Conservation (phyloP, 371 early-diverging fungal genomes). For the Apophysomyces elegans region DNA sequence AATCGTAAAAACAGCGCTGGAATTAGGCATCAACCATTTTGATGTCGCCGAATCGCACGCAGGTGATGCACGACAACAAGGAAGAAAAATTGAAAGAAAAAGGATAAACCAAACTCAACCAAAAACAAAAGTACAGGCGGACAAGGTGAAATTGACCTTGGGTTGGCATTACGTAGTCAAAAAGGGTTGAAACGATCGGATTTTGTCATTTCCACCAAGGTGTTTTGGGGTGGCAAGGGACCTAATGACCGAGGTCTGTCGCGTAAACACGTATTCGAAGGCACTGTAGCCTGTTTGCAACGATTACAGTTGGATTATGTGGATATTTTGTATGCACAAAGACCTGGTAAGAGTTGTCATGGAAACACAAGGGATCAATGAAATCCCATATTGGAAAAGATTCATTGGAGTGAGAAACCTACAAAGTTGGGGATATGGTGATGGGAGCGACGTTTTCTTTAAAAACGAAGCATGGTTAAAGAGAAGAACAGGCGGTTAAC, state of each 20-base stretch:
- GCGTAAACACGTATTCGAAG: slow-evolving; percentile 87
- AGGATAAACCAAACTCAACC: not conserved
- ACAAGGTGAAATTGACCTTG: slow-evolving; percentile 81
- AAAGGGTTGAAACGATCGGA: slow-evolving; percentile 71
- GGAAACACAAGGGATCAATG: not conserved
- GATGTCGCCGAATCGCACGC: slow-evolving; percentile 82
- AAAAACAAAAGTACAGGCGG: slow-evolving; percentile 47
- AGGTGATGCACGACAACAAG: slow-evolving; percentile 23
- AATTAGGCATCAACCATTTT: slow-evolving; percentile 84
- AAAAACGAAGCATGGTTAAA: not conserved
- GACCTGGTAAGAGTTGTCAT: slow-evolving; percentile 58
- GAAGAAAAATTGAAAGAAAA: not conserved
- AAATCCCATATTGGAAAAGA: not conserved
- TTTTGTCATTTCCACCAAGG: slow-evolving; percentile 83
- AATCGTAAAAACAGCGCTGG: slow-evolving; percentile 76
- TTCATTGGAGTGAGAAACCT: too few relatives aligned
- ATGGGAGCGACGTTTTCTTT: too few relatives aligned
- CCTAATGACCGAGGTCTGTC: slow-evolving; percentile 86
- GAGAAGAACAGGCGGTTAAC: not conserved
- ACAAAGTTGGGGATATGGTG: too few relatives aligned
- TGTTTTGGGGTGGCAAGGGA: slow-evolving; percentile 83
- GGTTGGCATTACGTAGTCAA: slow-evolving; percentile 70
- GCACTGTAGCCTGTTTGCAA: slow-evolving; percentile 75
- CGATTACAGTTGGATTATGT: slow-evolving; percentile 82
- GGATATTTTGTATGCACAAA: slow-evolving; percentile 83